Evolutionary conservation across 345 rosid genomes (phyloP).

Genomic region (Syzygium jambos): DNA sequence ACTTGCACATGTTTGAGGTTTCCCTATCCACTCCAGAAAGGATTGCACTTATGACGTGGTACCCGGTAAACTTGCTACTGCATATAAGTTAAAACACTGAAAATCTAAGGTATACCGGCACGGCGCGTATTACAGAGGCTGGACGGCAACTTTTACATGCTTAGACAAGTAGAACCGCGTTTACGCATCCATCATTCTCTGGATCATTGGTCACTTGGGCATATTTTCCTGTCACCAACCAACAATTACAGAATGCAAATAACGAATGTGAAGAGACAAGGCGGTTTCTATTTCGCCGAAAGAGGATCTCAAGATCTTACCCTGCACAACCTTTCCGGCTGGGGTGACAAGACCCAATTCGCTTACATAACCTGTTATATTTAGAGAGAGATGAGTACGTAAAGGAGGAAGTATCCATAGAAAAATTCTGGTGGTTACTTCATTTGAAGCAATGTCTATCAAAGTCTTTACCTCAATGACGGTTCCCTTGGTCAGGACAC

Average conservation of each 20-base stretch:
- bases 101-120: background rate
- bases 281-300: background rate
- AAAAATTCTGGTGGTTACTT: background rate
- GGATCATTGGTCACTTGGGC: constrained; percentile 97
- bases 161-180: constrained; percentile 61
- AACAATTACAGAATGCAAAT: background rate
- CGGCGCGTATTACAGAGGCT: background rate
- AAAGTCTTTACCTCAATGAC: constrained; percentile 60
- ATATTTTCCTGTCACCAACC: constrained; percentile 60
- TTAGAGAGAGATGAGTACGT: background rate
- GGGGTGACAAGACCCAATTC: constrained; percentile 90
- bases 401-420: background rate
- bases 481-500: constrained; percentile 89
- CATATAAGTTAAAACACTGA: background rate
- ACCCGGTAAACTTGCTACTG: background rate
- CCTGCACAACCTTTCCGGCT: constrained; percentile 90
- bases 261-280: background rate
- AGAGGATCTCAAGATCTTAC: constrained; percentile 24
- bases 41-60: background rate
- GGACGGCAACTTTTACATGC: background rate
- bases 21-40: background rate
- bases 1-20: background rate
- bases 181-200: constrained; percentile 84
- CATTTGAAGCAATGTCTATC: background rate
- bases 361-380: constrained; percentile 66